Conservation (phyloP, 768 basidiomycete species). For the Russula sp. region DNA sequence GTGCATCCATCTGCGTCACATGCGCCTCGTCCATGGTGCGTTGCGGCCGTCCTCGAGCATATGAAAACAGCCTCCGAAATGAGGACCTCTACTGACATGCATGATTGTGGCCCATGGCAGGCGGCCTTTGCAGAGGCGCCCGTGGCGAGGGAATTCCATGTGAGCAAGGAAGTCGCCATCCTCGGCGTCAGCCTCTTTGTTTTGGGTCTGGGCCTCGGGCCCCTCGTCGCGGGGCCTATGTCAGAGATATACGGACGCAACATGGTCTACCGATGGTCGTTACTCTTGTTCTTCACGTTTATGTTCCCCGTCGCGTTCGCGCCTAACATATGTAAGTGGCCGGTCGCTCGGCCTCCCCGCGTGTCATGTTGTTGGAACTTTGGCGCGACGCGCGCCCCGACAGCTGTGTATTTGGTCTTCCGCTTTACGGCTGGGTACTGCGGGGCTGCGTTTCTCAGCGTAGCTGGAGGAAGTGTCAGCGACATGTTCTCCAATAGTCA, state of each 20-base stretch:
- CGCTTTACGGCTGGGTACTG: conserved; percentile 51
- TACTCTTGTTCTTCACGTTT: conserved; percentile 52
- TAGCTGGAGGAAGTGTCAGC: conserved; percentile 55
- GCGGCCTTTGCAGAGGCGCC: conserved; percentile 36
- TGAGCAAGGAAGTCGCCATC: conserved; percentile 37
- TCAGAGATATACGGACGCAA: conserved; percentile 58
- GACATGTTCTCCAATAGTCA: conserved; percentile 51
- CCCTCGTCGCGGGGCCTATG: conserved; percentile 33
- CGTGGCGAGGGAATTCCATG: conserved; percentile 34
- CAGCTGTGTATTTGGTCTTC: conserved; percentile 55
- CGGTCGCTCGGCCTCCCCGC: neutral
- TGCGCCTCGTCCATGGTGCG: conserved; percentile 27
- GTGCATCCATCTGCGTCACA: conserved; percentile 26
- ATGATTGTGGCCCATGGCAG: conserved; percentile 14
- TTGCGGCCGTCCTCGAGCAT: neutral
- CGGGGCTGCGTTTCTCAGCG: conserved; percentile 53
- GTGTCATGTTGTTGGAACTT: neutral
- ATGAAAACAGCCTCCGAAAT: neutral
- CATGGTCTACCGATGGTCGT: conserved; percentile 57
- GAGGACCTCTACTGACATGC: neutral
- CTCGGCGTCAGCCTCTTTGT: conserved; percentile 39
- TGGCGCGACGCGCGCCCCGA: conserved; percentile 23
- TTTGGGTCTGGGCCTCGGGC: conserved; percentile 31
- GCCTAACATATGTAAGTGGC: conserved; percentile 49
- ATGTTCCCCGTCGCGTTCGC: conserved; percentile 73